Evolutionary conservation across 306 rosid genomes (phyloP), one percentile per base, ranked within the genome.

Genomic region (Vigna trinervia): DNA sequence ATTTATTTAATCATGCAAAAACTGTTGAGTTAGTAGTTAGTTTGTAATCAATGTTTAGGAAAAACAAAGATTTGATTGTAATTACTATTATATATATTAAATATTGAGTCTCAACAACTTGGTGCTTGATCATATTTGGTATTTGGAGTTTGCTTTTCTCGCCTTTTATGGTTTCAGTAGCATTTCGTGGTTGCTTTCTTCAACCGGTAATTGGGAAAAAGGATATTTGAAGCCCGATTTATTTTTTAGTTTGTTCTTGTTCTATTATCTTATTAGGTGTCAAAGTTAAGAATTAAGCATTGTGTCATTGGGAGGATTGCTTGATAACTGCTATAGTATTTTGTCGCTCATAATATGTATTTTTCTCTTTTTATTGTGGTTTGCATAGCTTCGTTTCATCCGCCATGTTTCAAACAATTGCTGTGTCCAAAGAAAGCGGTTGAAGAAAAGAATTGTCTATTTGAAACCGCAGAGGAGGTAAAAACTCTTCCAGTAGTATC

Each of bases 371-470:
- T 65, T 19, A 45, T 67, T 83, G 74, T 71, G 83, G 43, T 63
- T 48, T 52, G 63, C 47, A 61, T 80, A 92, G 97, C 98, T 95
- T 70, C 71, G 58, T 39, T 94, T 94, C 86, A 80, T 85, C 48
- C 90, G 92, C 78, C 98, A 95, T 76, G 80, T 81, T 54, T 89
- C 97, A 80, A 79, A 77, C 81, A 74, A 76, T 86, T 84, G 84
- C 67, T 85, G 76, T 77, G 14, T 73, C 61, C 81, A 69, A 57
- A 83, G 84, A 85, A 90, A 83, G 85, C 82, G 76, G 57, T 60
- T 79, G 26, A 87, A 87, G 85, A 92, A 84, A 73, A 46, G 83
- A 64, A 32, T 64, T 77, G 67, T 69, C 63, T 68, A 48, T 73
- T 57, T 79, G 59, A 84, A 87, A 86, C 78, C 59, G 66, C 78